phyloP scores from a whole-genome alignment of 345 rosid genomes.

The Geranium brycei region DNA sequence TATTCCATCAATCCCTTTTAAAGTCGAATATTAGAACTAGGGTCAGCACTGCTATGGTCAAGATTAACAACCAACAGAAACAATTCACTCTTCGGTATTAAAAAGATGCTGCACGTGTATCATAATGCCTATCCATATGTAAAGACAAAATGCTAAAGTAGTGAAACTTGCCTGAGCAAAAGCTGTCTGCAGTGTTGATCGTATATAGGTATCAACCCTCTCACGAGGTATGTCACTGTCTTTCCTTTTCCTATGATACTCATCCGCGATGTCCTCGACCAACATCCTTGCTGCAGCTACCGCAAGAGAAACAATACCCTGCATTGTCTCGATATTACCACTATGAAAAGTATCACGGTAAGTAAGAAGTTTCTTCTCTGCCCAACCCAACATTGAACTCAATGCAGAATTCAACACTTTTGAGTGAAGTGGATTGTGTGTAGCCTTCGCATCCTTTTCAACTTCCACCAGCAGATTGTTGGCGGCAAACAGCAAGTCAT shows the following conservation, averaged over 20 bases:
- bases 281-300: slow-evolving; percentile 54
- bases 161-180: slow-evolving; percentile 62
- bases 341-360: slow-evolving; percentile 71
- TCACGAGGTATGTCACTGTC: slow-evolving; percentile 39
- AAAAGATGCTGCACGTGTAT: not conserved
- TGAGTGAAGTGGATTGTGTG: slow-evolving; percentile 39
- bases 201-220: slow-evolving; percentile 66
- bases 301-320: slow-evolving; percentile 52
- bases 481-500: slow-evolving; percentile 65
- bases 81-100: not conserved
- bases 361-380: slow-evolving; percentile 65
- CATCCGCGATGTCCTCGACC: slow-evolving; percentile 52
- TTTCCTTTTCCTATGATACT: slow-evolving; percentile 47
- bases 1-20: not conserved
- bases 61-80: not conserved
- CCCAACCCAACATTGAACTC: slow-evolving; percentile 60
- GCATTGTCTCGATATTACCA: slow-evolving; percentile 59
- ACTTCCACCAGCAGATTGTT: slow-evolving; percentile 60
- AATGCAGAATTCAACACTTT: slow-evolving; percentile 47
- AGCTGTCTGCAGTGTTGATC: slow-evolving; percentile 60
- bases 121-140: slow-evolving; percentile 4
- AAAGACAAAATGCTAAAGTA: slow-evolving; percentile 7
- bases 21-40: not conserved
- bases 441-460: slow-evolving; percentile 49
- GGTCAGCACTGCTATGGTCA: not conserved